These are phyloP conservation scores for Phaffomyces thermotolerans DNA, from an alignment of 805 yeast species.

Conservation along the genomic window DNA sequence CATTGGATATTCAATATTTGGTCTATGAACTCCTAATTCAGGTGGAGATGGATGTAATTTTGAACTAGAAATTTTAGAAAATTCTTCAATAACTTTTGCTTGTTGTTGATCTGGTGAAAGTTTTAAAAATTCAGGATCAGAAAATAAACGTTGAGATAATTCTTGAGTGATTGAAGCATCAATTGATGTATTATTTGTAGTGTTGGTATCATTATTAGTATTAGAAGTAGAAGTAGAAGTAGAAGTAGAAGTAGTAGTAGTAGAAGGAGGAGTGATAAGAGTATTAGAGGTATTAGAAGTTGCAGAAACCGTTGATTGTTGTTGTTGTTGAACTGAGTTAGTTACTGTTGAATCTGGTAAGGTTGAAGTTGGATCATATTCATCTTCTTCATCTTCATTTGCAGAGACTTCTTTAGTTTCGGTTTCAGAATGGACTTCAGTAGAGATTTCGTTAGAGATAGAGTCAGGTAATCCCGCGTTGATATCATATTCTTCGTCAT, in stretches of 20 bases:
- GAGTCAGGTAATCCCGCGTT: background rate
- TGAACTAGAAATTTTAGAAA: slow-evolving; percentile 21
- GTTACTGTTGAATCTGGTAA: background rate
- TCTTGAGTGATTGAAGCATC: slow-evolving; percentile 7
- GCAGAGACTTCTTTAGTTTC: background rate
- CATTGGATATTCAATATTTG: slow-evolving; percentile 53
- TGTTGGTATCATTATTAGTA: slow-evolving; percentile 3
- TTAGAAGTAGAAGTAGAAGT: slow-evolving; percentile 1
- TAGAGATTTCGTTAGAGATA: background rate
- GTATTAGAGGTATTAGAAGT: slow-evolving; percentile 4
- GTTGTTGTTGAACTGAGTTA: background rate
- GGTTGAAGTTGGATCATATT: slow-evolving; percentile 8
- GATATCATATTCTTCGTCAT: slow-evolving; percentile 7
- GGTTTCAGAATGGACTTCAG: background rate
- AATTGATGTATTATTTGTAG: slow-evolving; percentile 18
- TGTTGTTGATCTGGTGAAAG: slow-evolving; percentile 31
- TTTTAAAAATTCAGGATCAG: slow-evolving; percentile 29
- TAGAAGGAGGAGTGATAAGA: slow-evolving; percentile 3
- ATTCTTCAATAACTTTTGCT: slow-evolving; percentile 26
- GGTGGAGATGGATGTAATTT: slow-evolving; percentile 16
- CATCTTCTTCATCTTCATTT: slow-evolving; percentile 4
- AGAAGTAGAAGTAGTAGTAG: slow-evolving; percentile 6
- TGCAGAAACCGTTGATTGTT: background rate
- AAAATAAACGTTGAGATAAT: slow-evolving; percentile 18
- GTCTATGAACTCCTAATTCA: slow-evolving; percentile 36